Base-by-base conservation (phyloP, 495 filamentous ascomycete species). In the Daldinia childiae region DNA sequence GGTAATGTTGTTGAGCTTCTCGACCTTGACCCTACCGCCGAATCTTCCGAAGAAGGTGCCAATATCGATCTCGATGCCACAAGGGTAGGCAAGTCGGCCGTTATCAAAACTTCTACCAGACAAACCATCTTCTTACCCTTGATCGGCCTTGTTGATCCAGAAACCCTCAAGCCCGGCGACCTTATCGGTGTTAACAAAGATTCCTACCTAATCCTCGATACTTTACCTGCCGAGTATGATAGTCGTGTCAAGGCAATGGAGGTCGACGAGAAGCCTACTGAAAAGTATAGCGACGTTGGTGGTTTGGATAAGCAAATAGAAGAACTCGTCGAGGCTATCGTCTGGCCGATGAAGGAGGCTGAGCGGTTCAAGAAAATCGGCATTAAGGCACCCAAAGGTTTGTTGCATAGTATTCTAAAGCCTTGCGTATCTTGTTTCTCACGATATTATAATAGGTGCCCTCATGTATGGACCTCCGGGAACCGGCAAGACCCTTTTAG, bases 181-280 rank as follows among this genome's bases (percentile, higher is more conserved):
- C 87, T 99, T 41, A 98, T 99, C 68, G 95, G 95, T 81, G 93
- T 99, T 48, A 98, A 99, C 79, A 99, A 99, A 84, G 95, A 99
- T 71, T 98, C 95, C 74, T 99, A 99, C 80, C 90, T 99, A n/a
- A 90, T 99, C 66, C 87, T 99, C 58, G 95, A 99, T 79, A 98
- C 96, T 29, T 86, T 99, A 74, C 95, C 95, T 6, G 95, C 95
- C n/a, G 95, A 99, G 80, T 99, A 99, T 79, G 95, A 99, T 79
- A 98, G 93, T 84, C 89, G 95, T 79, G 95, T 99, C 50, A 99
- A 99, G 86, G 95, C 95, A 32, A 99, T 99, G 95, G 95, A 99
- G 85, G 95, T 99, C 39, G 95, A 99, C 75, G 95, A 99, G 87
- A 99, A 99, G 87, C 95, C 95, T 19, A 97, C 93, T 38, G 95